Percentiles rank a stretch among this genome's conserved stretches.
Evolutionary conservation across 2,329 filamentous ascomycete species (phyloP).

Genomic region (Dothistroma pini): DNA sequence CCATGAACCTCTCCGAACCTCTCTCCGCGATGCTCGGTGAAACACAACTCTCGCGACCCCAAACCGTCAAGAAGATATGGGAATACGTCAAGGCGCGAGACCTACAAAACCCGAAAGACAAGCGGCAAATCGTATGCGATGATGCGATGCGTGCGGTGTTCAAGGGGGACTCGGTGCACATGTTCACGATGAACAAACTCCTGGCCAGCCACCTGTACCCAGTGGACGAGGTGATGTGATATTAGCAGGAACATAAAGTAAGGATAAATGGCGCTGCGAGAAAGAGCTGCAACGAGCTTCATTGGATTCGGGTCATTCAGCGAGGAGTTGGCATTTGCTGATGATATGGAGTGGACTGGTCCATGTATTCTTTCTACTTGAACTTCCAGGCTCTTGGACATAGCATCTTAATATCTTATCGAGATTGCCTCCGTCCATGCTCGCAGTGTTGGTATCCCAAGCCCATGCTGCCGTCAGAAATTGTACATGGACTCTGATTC

Average conservation of each 20-base stretch:
- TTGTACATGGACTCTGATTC: too few relatives aligned
- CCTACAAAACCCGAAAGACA: constrained; percentile 86
- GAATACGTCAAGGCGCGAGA: constrained; percentile 85
- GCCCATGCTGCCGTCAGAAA: too few relatives aligned
- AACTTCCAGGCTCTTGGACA: not conserved
- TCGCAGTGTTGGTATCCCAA: too few relatives aligned
- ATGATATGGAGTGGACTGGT: not conserved
- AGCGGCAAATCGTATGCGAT: constrained; percentile 90
- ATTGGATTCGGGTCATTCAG: not conserved
- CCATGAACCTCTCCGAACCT: constrained; percentile 68
- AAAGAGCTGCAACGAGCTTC: not conserved
- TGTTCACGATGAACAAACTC: constrained; percentile 99
- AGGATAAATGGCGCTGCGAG: not conserved
- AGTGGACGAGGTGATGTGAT: constrained; percentile 58
- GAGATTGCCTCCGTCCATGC: not conserved
- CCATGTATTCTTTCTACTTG: not conserved
- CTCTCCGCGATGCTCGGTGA: constrained; percentile 69
- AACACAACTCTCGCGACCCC: constrained; percentile 79
- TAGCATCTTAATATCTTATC: not conserved
- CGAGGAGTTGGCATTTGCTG: not conserved
- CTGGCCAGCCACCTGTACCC: constrained; percentile 86
- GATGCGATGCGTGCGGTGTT: constrained; percentile 89
- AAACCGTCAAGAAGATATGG: constrained; percentile 97
- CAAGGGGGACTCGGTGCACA: constrained; percentile 85
- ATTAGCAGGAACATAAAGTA: not conserved